Base-by-base conservation (phyloP, 2,329 filamentous ascomycete species). In the Trichoderma aggressivum region DNA sequence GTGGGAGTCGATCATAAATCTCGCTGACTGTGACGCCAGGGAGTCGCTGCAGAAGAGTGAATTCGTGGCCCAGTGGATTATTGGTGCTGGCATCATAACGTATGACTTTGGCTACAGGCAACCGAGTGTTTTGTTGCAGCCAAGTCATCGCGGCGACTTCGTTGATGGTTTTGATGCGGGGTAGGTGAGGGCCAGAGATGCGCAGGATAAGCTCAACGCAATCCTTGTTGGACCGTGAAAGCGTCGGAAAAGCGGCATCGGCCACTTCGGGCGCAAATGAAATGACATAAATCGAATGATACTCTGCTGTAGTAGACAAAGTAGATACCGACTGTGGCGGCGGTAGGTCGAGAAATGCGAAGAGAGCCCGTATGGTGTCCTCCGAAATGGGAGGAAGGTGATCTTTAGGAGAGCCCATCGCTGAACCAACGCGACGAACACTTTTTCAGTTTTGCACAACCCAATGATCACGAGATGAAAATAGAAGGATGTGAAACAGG, bases 131-230 rank as follows among this genome's bases (percentile, higher is more conserved):
- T 21, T 47, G 43, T 1, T 21, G 28, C 7, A 82, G 60, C 80
- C 80, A 82, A 7, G 63, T 70, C 77, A 82, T 80, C 36, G 79
- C 73, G 21, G 72, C 80, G 3, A 80, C 77, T 72, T 83, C 80
- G 67, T 83, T 82, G 12, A 65, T 47, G 12, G 80, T 82, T 68
- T 82, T 82, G 72, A 79, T 78, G 18, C 68, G n/a, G 5, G 80
- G 80, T 7, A 82, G 39, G 36, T 82, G 80, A 28, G 70, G 65
- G 28, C 81, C 80, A 5, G 80, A 79, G 28, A 82, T 74, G 56
- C 81, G 79, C 16, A 82, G 78, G 14, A 82, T 75, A 6, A 79
- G 28, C 26, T 61, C 21, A 39, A 58, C 24, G n/a, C 28, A 47
- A 18, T 26, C 26, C 50, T 65, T 26, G 7, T 55, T 24, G 43